Evolutionary conservation across 1,284 basidiomycete genomes (phyloP).

Genomic region (Ustanciosporium gigantosporum): DNA sequence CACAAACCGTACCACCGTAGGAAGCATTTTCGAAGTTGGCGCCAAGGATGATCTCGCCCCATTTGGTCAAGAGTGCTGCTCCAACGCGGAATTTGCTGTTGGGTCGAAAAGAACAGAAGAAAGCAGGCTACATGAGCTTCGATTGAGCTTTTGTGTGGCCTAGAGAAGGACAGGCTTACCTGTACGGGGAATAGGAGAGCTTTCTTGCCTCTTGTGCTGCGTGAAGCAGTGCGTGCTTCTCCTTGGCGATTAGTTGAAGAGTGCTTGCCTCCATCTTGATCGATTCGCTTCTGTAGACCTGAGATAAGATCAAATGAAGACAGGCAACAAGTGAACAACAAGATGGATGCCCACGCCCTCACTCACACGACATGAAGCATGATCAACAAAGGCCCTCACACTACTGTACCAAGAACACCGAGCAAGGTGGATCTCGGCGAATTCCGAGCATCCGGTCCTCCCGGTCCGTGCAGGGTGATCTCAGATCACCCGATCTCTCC

Average conservation of each 20-base stretch:
- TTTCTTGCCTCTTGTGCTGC: slow-evolving; percentile 48
- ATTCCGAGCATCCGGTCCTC: too few species aligned
- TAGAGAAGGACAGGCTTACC: slow-evolving; percentile 17
- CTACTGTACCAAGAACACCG: too few species aligned
- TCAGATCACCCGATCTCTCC: too few species aligned
- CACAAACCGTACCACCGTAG: slow-evolving; percentile 68
- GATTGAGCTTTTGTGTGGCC: neutral
- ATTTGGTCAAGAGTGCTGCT: slow-evolving; percentile 73
- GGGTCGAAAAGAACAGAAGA: neutral
- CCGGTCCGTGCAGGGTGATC: too few species aligned
- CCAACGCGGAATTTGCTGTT: slow-evolving; percentile 84
- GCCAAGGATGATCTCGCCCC: slow-evolving; percentile 76
- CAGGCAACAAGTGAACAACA: too few species aligned
- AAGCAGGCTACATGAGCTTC: neutral
- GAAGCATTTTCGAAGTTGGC: slow-evolving; percentile 89
- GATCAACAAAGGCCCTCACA: too few species aligned
- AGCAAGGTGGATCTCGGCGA: too few species aligned
- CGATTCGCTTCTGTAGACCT: neutral
- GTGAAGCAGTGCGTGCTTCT: slow-evolving; percentile 41
- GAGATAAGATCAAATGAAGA: too few species aligned
- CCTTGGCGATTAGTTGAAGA: slow-evolving; percentile 22
- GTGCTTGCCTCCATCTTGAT: slow-evolving; percentile 26
- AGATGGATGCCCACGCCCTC: too few species aligned
- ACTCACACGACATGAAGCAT: too few species aligned
- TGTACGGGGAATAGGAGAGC: slow-evolving; percentile 56